Conservation (phyloP, 306 rosid species). For the Cercis canadensis region DNA sequence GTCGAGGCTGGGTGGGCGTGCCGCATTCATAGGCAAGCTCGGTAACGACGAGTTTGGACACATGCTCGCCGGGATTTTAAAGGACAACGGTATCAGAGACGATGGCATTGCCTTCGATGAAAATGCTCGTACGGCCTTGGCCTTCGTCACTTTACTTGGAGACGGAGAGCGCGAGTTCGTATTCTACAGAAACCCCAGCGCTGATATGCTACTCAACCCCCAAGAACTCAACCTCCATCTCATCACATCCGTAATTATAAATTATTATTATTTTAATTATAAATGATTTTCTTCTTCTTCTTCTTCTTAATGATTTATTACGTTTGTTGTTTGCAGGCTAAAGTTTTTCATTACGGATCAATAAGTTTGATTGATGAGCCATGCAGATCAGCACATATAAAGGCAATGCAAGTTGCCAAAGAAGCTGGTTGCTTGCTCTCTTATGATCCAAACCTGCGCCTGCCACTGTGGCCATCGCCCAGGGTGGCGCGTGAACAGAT, state of each 20-base stretch:
- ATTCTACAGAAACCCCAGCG: conserved; percentile 75
- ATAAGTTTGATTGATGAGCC: conserved; percentile 99
- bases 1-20: conserved; percentile 54
- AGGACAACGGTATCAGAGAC: conserved; percentile 51
- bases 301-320: too few relatives aligned
- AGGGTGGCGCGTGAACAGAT: conserved; percentile 89
- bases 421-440: conserved; percentile 91
- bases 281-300: too few relatives aligned
- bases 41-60: conserved; percentile 69
- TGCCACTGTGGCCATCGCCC: conserved; percentile 79
- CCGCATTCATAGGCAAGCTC: conserved; percentile 64
- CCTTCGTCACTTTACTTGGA: conserved; percentile 64
- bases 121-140: conserved; percentile 66
- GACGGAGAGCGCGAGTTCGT: conserved; percentile 74
- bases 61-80: conserved; percentile 63
- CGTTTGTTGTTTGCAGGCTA: too few relatives aligned
- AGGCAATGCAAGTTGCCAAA: conserved; percentile 86
- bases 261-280: too few relatives aligned
- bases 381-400: conserved; percentile 91
- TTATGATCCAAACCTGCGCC: conserved; percentile 83
- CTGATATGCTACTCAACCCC: conserved; percentile 63
- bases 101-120: conserved; percentile 54
- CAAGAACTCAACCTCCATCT: conserved; percentile 61
- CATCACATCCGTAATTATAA: conserved; percentile 52
- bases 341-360: conserved; percentile 90